These are phyloP conservation scores for Fusarium stilboides DNA, from an alignment of 2,329 filamentous ascomycete genomes.

Conservation along the genomic window DNA sequence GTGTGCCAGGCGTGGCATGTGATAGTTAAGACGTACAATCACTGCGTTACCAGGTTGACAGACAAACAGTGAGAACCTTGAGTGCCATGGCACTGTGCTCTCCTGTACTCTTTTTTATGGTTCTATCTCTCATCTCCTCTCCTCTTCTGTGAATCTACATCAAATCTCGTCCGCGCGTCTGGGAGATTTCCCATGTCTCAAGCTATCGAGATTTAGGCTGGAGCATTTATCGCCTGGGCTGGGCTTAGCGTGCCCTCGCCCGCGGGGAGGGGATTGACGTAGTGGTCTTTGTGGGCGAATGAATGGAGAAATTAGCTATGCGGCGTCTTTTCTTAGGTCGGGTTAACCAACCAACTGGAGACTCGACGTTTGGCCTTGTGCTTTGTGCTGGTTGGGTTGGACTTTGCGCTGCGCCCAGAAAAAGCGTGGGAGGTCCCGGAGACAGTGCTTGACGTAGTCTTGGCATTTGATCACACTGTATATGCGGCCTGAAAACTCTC, in stretches of 20 bases:
- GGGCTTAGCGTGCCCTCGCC: slow-evolving; percentile 44
- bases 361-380: slow-evolving; percentile 21
- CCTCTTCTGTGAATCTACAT: background rate
- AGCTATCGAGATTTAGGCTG: slow-evolving; percentile 32
- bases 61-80: background rate
- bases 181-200: slow-evolving; percentile 19
- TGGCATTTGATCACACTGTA: slow-evolving; percentile 30
- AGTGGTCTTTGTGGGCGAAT: slow-evolving; percentile 32
- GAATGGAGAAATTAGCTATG: slow-evolving; percentile 33
- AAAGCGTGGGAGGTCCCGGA: slow-evolving; percentile 14
- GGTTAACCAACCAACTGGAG: slow-evolving; percentile 32
- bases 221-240: slow-evolving; percentile 18
- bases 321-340: slow-evolving; percentile 14
- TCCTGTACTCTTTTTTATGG: background rate
- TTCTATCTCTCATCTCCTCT: background rate
- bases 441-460: slow-evolving; percentile 18
- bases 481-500: slow-evolving; percentile 21
- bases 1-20: slow-evolving; percentile 20
- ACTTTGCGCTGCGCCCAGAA: slow-evolving; percentile 13
- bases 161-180: background rate
- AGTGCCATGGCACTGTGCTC: background rate
- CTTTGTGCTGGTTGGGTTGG: slow-evolving; percentile 12
- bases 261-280: slow-evolving; percentile 43
- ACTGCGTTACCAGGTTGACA: background rate
- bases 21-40: slow-evolving; percentile 15